Evolutionary conservation across 768 basidiomycete genomes (phyloP).

Genomic region (Boletellus ananiceps): DNA sequence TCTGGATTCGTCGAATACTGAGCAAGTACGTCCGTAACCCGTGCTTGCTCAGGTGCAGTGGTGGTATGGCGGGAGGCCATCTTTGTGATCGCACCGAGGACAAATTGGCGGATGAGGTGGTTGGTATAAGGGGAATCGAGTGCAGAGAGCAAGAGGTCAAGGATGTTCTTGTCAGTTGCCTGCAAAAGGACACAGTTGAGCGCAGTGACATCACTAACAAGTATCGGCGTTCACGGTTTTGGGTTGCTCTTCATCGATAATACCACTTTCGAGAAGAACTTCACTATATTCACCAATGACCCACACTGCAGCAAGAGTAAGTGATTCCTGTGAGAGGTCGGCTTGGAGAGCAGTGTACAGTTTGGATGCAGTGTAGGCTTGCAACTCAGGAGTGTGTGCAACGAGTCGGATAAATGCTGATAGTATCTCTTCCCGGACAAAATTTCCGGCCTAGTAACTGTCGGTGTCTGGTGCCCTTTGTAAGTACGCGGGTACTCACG

Average conservation of each 20-base stretch:
- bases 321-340: conserved; percentile 94
- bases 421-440: conserved; percentile 92
- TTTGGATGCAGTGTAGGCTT: conserved; percentile 91
- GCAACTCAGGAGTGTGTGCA: conserved; percentile 94
- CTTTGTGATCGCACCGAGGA: conserved; percentile 86
- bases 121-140: conserved; percentile 94
- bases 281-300: conserved; percentile 96
- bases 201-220: neutral
- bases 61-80: conserved; percentile 78
- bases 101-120: conserved; percentile 86
- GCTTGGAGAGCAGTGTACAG: conserved; percentile 81
- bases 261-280: conserved; percentile 77
- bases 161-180: conserved; percentile 76
- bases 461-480: neutral
- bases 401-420: conserved; percentile 95
- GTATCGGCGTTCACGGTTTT: conserved; percentile 46
- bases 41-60: conserved; percentile 61
- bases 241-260: conserved; percentile 72
- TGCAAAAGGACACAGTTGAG: conserved; percentile 25
- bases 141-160: conserved; percentile 82
- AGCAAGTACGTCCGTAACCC: conserved; percentile 74
- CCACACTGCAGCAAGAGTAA: conserved; percentile 93
- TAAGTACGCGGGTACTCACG: conserved; percentile 43
- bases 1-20: conserved; percentile 85
- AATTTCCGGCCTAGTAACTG: conserved; percentile 81